Conservation (phyloP, 805 yeast species). For the Nakazawaea pomicola region DNA sequence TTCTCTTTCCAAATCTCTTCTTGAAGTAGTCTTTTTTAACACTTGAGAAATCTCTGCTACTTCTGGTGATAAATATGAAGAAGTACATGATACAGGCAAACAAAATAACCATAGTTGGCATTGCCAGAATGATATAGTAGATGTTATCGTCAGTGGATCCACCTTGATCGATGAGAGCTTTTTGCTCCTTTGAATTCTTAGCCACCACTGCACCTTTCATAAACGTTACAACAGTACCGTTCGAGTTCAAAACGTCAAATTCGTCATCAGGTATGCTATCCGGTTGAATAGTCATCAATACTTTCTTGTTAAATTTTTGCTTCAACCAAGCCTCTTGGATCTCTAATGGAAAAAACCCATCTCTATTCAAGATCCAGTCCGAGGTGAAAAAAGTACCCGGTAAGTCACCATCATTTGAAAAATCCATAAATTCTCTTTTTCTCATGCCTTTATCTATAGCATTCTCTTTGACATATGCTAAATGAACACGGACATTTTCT, state of each 20-base stretch:
- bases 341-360: conserved; percentile 62
- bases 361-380: conserved; percentile 61
- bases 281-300: conserved; percentile 71
- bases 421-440: conserved; percentile 30
- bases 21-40: conserved; percentile 29
- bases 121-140: conserved; percentile 57
- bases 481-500: conserved; percentile 59
- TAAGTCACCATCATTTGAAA: conserved; percentile 21
- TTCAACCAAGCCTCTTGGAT: conserved; percentile 62
- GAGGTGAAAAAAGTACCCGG: conserved; percentile 51
- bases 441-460: conserved; percentile 52
- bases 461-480: conserved; percentile 58
- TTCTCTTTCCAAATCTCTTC: conserved; percentile 9
- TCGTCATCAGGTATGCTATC: conserved; percentile 61
- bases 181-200: conserved; percentile 33
- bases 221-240: conserved; percentile 37
- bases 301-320: conserved; percentile 46
- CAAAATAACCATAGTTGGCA: conserved; percentile 62
- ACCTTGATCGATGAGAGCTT: conserved; percentile 26
- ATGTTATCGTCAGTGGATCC: conserved; percentile 38
- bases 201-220: conserved; percentile 50
- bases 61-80: conserved; percentile 51
- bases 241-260: conserved; percentile 42
- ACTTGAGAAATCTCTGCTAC: conserved; percentile 48
- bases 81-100: conserved; percentile 60